These are phyloP conservation scores for Pholiota conissans DNA, from an alignment of 768 basidiomycete species.

Conservation along the genomic window DNA sequence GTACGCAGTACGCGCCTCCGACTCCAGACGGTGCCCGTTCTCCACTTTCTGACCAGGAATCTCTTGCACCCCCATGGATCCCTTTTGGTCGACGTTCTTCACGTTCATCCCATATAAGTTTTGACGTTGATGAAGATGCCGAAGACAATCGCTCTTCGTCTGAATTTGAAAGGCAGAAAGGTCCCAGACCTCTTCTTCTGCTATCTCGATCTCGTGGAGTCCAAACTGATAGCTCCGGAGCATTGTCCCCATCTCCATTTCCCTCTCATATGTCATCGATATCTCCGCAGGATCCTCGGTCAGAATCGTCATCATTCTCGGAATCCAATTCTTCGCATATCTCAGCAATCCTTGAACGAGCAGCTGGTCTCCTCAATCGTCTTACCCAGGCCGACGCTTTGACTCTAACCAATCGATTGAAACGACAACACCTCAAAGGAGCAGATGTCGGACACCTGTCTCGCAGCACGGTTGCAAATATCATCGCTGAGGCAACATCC, in stretches of 20 bases:
- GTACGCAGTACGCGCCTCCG: slow-evolving; percentile 33
- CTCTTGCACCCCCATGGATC: slow-evolving; percentile 29
- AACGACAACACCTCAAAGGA: slow-evolving; percentile 84
- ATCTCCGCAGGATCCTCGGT: slow-evolving; percentile 59
- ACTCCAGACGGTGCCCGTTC: slow-evolving; percentile 47
- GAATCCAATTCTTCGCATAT: slow-evolving; percentile 56
- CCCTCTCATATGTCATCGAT: slow-evolving; percentile 38
- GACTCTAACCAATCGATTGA: slow-evolving; percentile 86
- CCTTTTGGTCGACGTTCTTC: slow-evolving; percentile 28
- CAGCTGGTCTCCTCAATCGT: slow-evolving; percentile 51
- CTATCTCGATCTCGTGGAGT: slow-evolving; percentile 64
- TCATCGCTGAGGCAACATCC: slow-evolving; percentile 67
- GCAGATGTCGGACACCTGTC: slow-evolving; percentile 89
- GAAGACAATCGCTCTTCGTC: slow-evolving; percentile 31
- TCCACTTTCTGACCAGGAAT: slow-evolving; percentile 41
- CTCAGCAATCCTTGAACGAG: slow-evolving; percentile 60
- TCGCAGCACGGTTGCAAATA: slow-evolving; percentile 71
- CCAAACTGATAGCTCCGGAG: slow-evolving; percentile 58
- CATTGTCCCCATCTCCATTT: slow-evolving; percentile 31
- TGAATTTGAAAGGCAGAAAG: slow-evolving; percentile 34
- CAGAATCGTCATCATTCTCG: slow-evolving; percentile 73
- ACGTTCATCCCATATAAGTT: slow-evolving; percentile 33
- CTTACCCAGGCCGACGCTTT: slow-evolving; percentile 81
- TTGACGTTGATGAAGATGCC: slow-evolving; percentile 43
- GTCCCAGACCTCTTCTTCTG: slow-evolving; percentile 47